These are phyloP conservation scores for Parietichytrium sp. DNA, from an alignment of 108 stramenopile genomes.

Conservation along the genomic window DNA sequence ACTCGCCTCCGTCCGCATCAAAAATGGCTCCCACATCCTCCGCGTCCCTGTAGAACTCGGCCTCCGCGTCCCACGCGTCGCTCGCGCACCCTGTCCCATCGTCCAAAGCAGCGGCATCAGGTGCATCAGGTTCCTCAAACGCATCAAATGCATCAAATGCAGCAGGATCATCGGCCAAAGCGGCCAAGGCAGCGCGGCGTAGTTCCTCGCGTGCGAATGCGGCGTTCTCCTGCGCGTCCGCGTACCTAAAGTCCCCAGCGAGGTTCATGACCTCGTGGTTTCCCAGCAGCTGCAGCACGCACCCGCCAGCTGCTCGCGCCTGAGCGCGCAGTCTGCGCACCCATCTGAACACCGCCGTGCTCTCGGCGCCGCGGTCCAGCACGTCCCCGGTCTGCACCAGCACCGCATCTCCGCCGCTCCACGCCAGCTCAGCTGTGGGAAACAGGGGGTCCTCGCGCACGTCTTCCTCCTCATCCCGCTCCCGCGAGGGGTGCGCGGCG, in stretches of 20 bases:
- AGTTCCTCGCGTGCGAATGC: too few species aligned
- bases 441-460: not conserved
- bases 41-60: too few species aligned
- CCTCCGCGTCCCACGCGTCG: too few species aligned
- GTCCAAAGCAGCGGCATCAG: too few species aligned
- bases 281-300: slow-evolving; percentile 26
- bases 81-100: too few species aligned
- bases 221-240: not conserved
- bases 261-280: slow-evolving; percentile 40
- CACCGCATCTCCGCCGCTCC: not conserved
- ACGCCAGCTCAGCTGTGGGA: not conserved
- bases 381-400: slow-evolving; percentile 40
- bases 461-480: not conserved
- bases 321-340: not conserved
- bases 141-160: too few species aligned
- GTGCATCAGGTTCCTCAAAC: too few species aligned
- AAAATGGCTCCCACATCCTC: too few species aligned
- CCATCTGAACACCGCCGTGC: not conserved
- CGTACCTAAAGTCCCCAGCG: not conserved
- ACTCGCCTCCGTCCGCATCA: too few species aligned
- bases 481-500: not conserved
- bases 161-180: too few species aligned
- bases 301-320: not conserved
- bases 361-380: slow-evolving; percentile 15
- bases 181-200: too few species aligned